phyloP scores from a whole-genome alignment of 371 early-diverging fungal genomes.

The Rhizopus delemar region DNA sequence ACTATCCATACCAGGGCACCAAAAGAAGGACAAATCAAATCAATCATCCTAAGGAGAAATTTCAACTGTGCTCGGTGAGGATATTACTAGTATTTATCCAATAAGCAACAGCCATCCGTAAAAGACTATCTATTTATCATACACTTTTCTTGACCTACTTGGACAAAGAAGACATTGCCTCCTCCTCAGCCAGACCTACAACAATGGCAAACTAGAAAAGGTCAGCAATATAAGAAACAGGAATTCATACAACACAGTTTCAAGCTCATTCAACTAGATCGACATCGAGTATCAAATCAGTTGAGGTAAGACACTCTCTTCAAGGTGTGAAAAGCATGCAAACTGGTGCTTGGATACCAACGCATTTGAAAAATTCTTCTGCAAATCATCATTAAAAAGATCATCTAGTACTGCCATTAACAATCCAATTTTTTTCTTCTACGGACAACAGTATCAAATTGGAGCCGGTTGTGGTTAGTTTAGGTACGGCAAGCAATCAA shows the following conservation, averaged over 20 bases:
- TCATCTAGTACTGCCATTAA: background rate
- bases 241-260: conserved; percentile 6
- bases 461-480: no score
- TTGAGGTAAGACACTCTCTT: background rate
- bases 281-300: conserved; percentile 6
- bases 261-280: conserved; percentile 5
- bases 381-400: conserved; percentile 3
- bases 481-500: no score
- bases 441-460: conserved; percentile 7
- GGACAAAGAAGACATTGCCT: background rate
- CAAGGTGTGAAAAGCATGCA: conserved; percentile 15
- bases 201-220: conserved; percentile 11
- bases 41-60: background rate
- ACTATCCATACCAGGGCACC: background rate
- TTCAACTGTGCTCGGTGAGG: background rate
- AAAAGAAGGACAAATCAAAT: conserved; percentile 8
- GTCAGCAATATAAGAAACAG: background rate
- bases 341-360: conserved; percentile 5
- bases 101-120: background rate
- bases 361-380: conserved; percentile 14
- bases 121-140: background rate
- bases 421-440: conserved; percentile 10
- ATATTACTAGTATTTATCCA: background rate
- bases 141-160: conserved; percentile 9
- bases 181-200: conserved; percentile 6